Evolutionary conservation across 805 yeast species (phyloP).

Genomic region (Cyberlindnera euphorbiae): DNA sequence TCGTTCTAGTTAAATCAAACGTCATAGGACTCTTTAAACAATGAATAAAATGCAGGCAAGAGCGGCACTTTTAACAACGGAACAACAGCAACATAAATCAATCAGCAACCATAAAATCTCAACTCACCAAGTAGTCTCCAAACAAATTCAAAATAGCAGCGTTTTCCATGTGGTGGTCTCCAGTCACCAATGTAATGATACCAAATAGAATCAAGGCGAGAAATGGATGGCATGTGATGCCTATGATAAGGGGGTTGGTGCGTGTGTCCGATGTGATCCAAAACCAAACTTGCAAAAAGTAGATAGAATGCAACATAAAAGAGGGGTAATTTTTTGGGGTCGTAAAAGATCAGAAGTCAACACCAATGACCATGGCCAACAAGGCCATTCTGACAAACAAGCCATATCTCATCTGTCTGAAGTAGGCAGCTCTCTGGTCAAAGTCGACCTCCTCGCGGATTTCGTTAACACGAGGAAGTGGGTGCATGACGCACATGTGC

Average conservation of each 20-base stretch:
- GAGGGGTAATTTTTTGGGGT: no score
- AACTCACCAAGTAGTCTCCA: not conserved
- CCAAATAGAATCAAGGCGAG: not conserved
- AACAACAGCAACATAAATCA: no score
- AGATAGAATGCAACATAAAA: no score
- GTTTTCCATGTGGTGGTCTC: slow-evolving; percentile 2
- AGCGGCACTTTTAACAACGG: no score
- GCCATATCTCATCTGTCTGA: slow-evolving; percentile 99
- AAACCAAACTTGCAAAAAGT: no score
- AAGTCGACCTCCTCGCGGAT: slow-evolving; percentile 98
- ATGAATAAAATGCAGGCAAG: slow-evolving; percentile 3
- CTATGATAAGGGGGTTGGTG: no score
- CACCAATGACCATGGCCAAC: slow-evolving; percentile 96
- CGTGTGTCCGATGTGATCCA: no score
- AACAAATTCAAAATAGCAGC: not conserved
- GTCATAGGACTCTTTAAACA: slow-evolving; percentile 8
- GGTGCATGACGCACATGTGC: slow-evolving; percentile 99
- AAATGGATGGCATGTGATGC: no score
- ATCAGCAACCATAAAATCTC: no score
- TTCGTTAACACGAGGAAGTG: slow-evolving; percentile 95
- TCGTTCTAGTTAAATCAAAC: slow-evolving; percentile 2
- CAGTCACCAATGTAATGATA: slow-evolving; percentile 9
- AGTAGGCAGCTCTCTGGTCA: slow-evolving; percentile 98
- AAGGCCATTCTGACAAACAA: slow-evolving; percentile 98
- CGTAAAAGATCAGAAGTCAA: slow-evolving; percentile 50